Conservation (phyloP, 345 rosid species). For the Hevea brasiliensis region DNA sequence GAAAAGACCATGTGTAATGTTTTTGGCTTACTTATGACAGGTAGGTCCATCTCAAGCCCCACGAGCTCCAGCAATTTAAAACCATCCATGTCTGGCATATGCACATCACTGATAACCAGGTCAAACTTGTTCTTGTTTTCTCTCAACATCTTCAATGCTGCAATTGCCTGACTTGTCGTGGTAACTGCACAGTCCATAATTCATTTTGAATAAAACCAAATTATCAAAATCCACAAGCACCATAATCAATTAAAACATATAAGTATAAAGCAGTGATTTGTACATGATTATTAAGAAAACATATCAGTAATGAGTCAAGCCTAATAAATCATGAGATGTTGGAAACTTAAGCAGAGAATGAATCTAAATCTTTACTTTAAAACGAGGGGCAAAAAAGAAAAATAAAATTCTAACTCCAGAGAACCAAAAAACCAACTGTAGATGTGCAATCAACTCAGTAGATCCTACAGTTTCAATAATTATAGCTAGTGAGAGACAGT, state of each 20-base stretch:
- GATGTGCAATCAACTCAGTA: constrained; percentile 10
- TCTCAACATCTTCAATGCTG: constrained; percentile 61
- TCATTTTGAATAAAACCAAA: constrained; percentile 7
- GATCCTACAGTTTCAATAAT: constrained; percentile 13
- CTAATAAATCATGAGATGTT: constrained; percentile 7
- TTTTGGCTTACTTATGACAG: constrained; percentile 64
- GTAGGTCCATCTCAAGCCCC: constrained; percentile 85
- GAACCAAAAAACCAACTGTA: background rate
- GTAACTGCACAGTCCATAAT: constrained; percentile 54
- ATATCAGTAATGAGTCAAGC: background rate
- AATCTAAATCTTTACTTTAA: constrained; percentile 3
- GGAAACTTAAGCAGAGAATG: background rate
- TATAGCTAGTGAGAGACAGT: background rate
- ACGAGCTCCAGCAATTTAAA: constrained; percentile 78
- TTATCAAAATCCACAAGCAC: constrained; percentile 11
- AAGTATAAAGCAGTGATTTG: constrained; percentile 10
- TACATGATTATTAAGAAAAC: background rate
- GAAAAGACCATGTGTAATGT: constrained; percentile 6
- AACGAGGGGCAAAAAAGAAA: background rate
- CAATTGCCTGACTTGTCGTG: constrained; percentile 52
- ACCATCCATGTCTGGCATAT: constrained; percentile 89
- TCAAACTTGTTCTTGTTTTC: constrained; percentile 72
- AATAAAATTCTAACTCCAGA: background rate
- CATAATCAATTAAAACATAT: constrained; percentile 9
- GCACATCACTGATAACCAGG: constrained; percentile 74